Percentiles rank a stretch among this genome's conserved stretches.
phyloP scores from a whole-genome alignment of 768 basidiomycete genomes.

The Mycena belliarum region DNA sequence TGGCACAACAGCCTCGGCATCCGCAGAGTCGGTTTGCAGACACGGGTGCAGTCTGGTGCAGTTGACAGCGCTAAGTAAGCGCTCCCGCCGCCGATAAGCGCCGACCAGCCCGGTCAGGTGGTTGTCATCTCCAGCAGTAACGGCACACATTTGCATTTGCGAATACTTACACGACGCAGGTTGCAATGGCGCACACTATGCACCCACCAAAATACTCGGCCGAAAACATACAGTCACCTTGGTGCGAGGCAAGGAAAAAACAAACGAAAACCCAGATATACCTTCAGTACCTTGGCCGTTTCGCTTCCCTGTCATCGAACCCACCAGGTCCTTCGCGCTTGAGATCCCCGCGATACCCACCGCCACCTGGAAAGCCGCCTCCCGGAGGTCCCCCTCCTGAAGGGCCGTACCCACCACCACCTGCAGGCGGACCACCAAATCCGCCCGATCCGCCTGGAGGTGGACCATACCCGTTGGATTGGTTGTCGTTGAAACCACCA shows the following conservation, averaged over 20 bases:
- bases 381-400: too few relatives aligned
- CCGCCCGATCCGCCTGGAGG: slow-evolving; percentile 42
- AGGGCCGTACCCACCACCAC: slow-evolving; percentile 43
- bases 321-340: slow-evolving; percentile 78
- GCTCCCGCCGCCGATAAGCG: too few relatives aligned
- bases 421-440: slow-evolving; percentile 44
- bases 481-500: slow-evolving; percentile 54
- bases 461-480: slow-evolving; percentile 54
- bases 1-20: background rate
- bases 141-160: slow-evolving; percentile 3
- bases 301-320: slow-evolving; percentile 79
- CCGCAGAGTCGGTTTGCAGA: background rate
- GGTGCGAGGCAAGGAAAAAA: slow-evolving; percentile 23
- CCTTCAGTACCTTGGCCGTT: slow-evolving; percentile 78
- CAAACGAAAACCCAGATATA: slow-evolving; percentile 34
- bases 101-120: background rate
- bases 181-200: background rate
- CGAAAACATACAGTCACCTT: slow-evolving; percentile 22
- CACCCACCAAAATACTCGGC: slow-evolving; percentile 17
- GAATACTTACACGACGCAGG: slow-evolving; percentile 15
- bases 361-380: slow-evolving; percentile 43
- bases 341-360: slow-evolving; percentile 70
- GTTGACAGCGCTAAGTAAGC: too few relatives aligned
- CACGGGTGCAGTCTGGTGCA: too few relatives aligned
- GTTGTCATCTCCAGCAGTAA: background rate